Evolutionary conservation across 768 basidiomycete species (phyloP).

Genomic region (Wakefieldia striispora): DNA sequence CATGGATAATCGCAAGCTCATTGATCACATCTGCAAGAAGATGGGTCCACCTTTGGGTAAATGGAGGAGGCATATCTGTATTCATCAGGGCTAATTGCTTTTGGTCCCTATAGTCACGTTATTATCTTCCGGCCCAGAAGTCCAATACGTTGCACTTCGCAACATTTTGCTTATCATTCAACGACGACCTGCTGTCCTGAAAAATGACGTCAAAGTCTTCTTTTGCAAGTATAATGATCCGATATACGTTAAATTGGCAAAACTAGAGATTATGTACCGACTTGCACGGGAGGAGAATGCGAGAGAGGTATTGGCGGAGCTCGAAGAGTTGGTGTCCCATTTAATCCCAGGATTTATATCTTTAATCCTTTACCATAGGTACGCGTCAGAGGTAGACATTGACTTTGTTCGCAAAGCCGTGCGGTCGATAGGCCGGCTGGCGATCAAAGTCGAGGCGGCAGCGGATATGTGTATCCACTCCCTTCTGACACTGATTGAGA

Average conservation of each 20-base stretch:
- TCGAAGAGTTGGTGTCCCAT: conserved; percentile 75
- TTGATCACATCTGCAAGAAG: conserved; percentile 92
- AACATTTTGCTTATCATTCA: conserved; percentile 98
- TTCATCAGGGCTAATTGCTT: conserved; percentile 3
- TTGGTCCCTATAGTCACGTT: conserved; percentile 65
- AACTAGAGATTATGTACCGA: conserved; percentile 98
- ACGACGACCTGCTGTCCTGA: conserved; percentile 84
- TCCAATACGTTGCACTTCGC: conserved; percentile 95
- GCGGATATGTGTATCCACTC: conserved; percentile 89
- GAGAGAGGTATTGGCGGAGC: conserved; percentile 86
- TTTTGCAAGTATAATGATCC: conserved; percentile 99
- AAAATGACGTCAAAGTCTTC: conserved; percentile 98
- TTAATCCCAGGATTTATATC: neutral
- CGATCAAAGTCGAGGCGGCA: conserved; percentile 91
- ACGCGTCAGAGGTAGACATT: conserved; percentile 96
- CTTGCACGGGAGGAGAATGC: conserved; percentile 94
- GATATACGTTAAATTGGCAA: conserved; percentile 97
- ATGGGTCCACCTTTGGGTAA: conserved; percentile 96
- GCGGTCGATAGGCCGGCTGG: conserved; percentile 94
- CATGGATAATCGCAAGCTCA: conserved; percentile 84
- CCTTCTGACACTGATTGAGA: conserved; percentile 83
- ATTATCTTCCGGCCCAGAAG: conserved; percentile 95
- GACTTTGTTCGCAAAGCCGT: conserved; percentile 99
- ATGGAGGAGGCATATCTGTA: neutral
- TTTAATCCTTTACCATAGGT: conserved; percentile 45